Percentiles rank a stretch among this genome's conserved stretches.
Evolutionary conservation across 2,329 filamentous ascomycete genomes (phyloP).

Genomic region (Claviceps maximensis): DNA sequence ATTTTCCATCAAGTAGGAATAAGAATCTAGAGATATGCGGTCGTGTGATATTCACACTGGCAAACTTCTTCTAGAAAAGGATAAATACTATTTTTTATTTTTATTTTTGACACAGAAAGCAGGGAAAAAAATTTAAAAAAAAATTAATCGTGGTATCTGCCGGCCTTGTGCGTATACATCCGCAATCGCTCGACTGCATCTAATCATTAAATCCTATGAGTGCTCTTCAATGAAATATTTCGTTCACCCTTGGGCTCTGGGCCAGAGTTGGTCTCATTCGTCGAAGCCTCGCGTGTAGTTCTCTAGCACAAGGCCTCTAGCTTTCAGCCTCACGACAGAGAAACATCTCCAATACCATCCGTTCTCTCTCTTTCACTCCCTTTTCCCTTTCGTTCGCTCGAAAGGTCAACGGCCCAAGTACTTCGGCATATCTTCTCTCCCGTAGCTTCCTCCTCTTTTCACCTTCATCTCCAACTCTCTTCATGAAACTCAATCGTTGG

Average conservation of each 20-base stretch:
- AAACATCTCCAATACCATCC: conserved; percentile 58
- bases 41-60: not conserved
- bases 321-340: conserved; percentile 20
- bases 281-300: not conserved
- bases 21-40: not conserved
- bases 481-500: conserved; percentile 32
- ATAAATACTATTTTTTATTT: not conserved
- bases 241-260: not conserved
- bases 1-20: not conserved
- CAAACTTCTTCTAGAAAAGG: not conserved
- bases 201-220: not conserved
- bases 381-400: conserved; percentile 43
- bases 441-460: conserved; percentile 38
- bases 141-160: not conserved
- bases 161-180: not conserved
- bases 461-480: conserved; percentile 18
- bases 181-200: not conserved
- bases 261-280: not conserved
- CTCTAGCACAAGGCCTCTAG: conserved; percentile 13
- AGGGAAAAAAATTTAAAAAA: too few species aligned
- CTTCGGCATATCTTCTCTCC: conserved; percentile 47
- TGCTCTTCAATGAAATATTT: not conserved
- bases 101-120: too few species aligned
- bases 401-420: conserved; percentile 53
- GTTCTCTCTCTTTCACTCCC: conserved; percentile 48